A percentile compares a stretch with the other conserved stretches of the same genome.
Conservation (phyloP, 108 stramenopile species). For the Conticribra weissflogii region DNA sequence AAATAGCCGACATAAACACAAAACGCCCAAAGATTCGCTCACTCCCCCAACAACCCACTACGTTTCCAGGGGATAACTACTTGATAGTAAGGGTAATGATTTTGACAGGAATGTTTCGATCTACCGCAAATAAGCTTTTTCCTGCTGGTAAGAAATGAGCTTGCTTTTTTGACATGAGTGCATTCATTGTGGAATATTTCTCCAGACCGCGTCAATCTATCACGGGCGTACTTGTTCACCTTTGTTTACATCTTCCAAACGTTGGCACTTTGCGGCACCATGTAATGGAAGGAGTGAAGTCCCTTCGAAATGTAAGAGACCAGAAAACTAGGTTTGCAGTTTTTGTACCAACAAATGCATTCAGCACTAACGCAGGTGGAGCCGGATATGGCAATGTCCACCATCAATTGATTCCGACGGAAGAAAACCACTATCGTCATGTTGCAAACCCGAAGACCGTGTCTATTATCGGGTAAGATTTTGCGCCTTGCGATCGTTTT, state of each 20-base stretch:
- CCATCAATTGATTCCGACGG: slow-evolving; percentile 45
- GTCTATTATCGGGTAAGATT: slow-evolving; percentile 53
- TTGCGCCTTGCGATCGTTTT: neutral
- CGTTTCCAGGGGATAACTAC: too few species aligned
- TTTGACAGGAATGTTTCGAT: neutral
- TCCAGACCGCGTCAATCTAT: too few species aligned
- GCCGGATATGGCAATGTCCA: slow-evolving; percentile 75
- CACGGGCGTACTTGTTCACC: neutral
- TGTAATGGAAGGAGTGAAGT: neutral
- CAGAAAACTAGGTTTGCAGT: neutral
- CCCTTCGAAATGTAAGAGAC: neutral
- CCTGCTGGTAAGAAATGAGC: neutral
- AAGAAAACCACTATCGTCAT: slow-evolving; percentile 41
- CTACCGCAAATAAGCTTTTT: neutral
- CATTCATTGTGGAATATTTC: too few species aligned
- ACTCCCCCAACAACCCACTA: too few species aligned
- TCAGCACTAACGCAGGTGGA: slow-evolving; percentile 39
- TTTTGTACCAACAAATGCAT: neutral
- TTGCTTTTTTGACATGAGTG: neutral
- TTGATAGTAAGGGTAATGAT: too few species aligned
- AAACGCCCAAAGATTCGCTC: too few species aligned
- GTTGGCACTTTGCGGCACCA: neutral
- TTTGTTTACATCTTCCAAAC: neutral
- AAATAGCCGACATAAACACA: too few species aligned
- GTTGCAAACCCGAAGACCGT: slow-evolving; percentile 47